Evolutionary conservation across 2,329 filamentous ascomycete species (phyloP).

Genomic region (Ophiosphaerella narmari): DNA sequence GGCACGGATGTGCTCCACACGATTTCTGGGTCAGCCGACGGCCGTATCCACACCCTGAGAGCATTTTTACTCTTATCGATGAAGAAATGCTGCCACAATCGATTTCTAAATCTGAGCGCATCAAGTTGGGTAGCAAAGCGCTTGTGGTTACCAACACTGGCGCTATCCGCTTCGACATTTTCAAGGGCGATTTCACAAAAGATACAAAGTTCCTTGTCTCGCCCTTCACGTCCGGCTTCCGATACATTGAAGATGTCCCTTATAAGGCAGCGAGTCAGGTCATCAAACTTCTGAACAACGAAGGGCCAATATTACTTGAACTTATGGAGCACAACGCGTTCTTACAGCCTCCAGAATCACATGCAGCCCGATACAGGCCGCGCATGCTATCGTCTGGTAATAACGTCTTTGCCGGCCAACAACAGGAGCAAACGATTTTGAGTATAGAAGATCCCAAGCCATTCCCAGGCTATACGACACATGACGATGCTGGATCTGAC

Average conservation of each 20-base stretch:
- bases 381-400: constrained; percentile 15
- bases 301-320: constrained; percentile 55
- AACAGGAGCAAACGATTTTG: constrained; percentile 16
- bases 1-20: constrained; percentile 81
- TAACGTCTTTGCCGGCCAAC: constrained; percentile 2
- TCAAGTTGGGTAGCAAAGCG: constrained; percentile 61
- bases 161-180: constrained; percentile 92
- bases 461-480: constrained; percentile 85
- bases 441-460: constrained; percentile 38
- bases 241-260: constrained; percentile 78
- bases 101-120: constrained; percentile 53
- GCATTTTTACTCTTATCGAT: constrained; percentile 81
- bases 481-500: constrained; percentile 78
- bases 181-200: constrained; percentile 86
- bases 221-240: constrained; percentile 81
- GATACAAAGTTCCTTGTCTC: constrained; percentile 86
- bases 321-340: constrained; percentile 37
- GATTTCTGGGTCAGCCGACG: constrained; percentile 81
- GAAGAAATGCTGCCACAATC: constrained; percentile 73
- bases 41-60: constrained; percentile 72
- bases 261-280: constrained; percentile 75
- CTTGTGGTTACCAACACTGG: constrained; percentile 87
- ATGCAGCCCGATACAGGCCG: constrained; percentile 32
- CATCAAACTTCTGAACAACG: constrained; percentile 61
- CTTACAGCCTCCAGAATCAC: constrained; percentile 54